Percentiles rank a stretch among this genome's conserved stretches.
phyloP scores from a whole-genome alignment of 768 basidiomycete genomes.

The Boletales sp. region DNA sequence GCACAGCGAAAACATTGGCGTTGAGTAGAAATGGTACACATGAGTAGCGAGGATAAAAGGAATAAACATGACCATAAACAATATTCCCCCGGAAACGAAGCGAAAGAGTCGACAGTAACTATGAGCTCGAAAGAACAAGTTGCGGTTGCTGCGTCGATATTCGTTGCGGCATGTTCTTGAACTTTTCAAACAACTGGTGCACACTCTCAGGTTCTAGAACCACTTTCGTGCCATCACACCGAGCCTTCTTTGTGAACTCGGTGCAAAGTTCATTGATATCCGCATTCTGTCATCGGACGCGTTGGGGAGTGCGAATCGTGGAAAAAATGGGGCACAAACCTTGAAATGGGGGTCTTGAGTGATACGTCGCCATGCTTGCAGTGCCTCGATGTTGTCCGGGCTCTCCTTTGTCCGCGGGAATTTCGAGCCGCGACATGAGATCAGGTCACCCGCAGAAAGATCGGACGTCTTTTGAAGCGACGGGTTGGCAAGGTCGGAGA shows the following conservation, averaged over 20 bases:
- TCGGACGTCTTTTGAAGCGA: slow-evolving; percentile 43
- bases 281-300: slow-evolving; percentile 45
- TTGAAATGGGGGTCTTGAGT: slow-evolving; percentile 73
- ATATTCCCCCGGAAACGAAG: too few species aligned
- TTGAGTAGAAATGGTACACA: slow-evolving; percentile 13
- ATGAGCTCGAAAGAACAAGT: slow-evolving; percentile 14
- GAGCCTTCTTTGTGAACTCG: slow-evolving; percentile 78
- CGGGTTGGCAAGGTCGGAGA: slow-evolving; percentile 31
- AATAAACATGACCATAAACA: slow-evolving; percentile 17
- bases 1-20: neutral
- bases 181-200: slow-evolving; percentile 40
- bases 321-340: slow-evolving; percentile 40
- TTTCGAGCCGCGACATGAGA: slow-evolving; percentile 63
- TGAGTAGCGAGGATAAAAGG: slow-evolving; percentile 12
- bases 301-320: neutral
- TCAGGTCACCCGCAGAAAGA: slow-evolving; percentile 43
- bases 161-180: slow-evolving; percentile 27
- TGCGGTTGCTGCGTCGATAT: slow-evolving; percentile 4
- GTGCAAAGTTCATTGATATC: slow-evolving; percentile 78
- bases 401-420: slow-evolving; percentile 68
- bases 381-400: slow-evolving; percentile 72
- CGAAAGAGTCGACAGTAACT: neutral
- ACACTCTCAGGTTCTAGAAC: slow-evolving; percentile 58
- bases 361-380: slow-evolving; percentile 77
- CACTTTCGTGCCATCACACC: slow-evolving; percentile 81